Conservation (phyloP, 2,329 filamentous ascomycete species). For the Ophioceras dolichostomum region DNA sequence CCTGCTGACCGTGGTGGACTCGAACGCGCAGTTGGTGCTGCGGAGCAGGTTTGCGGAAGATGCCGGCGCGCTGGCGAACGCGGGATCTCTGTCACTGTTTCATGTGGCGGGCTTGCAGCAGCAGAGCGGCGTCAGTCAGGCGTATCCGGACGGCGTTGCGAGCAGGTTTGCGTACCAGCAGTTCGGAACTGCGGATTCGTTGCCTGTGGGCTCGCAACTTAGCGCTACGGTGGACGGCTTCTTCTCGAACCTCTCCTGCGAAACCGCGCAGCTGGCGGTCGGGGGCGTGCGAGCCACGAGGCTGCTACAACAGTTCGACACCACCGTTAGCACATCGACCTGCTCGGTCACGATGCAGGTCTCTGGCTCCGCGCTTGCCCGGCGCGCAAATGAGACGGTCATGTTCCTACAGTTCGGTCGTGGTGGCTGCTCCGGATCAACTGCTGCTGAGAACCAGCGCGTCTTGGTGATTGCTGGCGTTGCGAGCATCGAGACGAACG, state of each 20-base stretch:
- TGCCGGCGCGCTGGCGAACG: slow-evolving; percentile 10
- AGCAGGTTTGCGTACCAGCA: slow-evolving; percentile 20
- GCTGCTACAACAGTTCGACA: slow-evolving; percentile 13
- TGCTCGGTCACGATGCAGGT: slow-evolving; percentile 11
- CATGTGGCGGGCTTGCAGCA: slow-evolving; percentile 20
- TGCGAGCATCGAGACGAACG: slow-evolving; percentile 7
- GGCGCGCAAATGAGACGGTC: slow-evolving; percentile 4
- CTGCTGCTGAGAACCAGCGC: slow-evolving; percentile 8
- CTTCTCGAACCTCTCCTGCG: slow-evolving; percentile 17
- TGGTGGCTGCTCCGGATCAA: slow-evolving; percentile 10
- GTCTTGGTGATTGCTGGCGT: slow-evolving; percentile 13
- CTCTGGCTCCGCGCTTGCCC: slow-evolving; percentile 2
- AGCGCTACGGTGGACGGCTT: slow-evolving; percentile 22
- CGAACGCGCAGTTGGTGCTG: slow-evolving; percentile 13
- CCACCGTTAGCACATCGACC: slow-evolving; percentile 13
- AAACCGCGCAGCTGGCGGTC: slow-evolving; percentile 14
- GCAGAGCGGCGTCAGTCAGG: slow-evolving; percentile 10
- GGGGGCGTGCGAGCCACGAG: slow-evolving; percentile 11
- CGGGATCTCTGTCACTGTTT: slow-evolving; percentile 18
- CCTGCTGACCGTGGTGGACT: slow-evolving; percentile 13
- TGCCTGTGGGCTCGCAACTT: slow-evolving; percentile 12
- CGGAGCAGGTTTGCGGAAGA: slow-evolving; percentile 17
- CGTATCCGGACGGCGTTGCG: slow-evolving; percentile 19
- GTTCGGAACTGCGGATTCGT: slow-evolving; percentile 11
- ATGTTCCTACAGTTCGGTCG: slow-evolving; percentile 10